Evolutionary conservation across 2,329 filamentous ascomycete genomes (phyloP).

Genomic region (Monilinia laxa): DNA sequence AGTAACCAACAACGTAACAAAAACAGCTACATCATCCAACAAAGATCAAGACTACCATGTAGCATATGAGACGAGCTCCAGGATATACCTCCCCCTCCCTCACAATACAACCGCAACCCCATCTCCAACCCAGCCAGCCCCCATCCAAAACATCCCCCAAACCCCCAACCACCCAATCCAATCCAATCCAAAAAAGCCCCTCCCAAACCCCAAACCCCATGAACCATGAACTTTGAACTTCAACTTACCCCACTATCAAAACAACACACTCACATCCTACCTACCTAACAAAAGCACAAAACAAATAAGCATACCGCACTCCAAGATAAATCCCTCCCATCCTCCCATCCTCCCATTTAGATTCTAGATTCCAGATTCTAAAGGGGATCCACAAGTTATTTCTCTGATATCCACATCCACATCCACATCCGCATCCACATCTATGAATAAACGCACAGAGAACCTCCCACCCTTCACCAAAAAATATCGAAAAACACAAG

Average conservation of each 20-base stretch:
- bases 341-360: neutral
- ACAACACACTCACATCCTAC: too few relatives aligned
- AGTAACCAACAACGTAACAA: slow-evolving; percentile 8
- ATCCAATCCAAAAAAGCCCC: too few relatives aligned
- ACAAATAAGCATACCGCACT: neutral
- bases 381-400: neutral
- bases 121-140: too few relatives aligned
- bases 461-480: neutral
- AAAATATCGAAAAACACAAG: neutral
- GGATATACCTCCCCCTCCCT: too few relatives aligned
- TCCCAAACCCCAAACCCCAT: too few relatives aligned
- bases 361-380: too few relatives aligned
- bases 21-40: neutral
- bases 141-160: too few relatives aligned
- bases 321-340: neutral
- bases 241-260: too few relatives aligned
- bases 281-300: too few relatives aligned
- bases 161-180: too few relatives aligned
- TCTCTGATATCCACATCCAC: neutral
- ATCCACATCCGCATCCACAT: neutral
- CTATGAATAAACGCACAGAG: neutral
- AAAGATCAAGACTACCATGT: neutral
- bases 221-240: too few relatives aligned
- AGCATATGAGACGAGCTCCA: neutral
- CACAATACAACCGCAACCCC: too few relatives aligned